Evolutionary conservation across 768 basidiomycete genomes (phyloP).

Genomic region (Boletus tomentosulus): DNA sequence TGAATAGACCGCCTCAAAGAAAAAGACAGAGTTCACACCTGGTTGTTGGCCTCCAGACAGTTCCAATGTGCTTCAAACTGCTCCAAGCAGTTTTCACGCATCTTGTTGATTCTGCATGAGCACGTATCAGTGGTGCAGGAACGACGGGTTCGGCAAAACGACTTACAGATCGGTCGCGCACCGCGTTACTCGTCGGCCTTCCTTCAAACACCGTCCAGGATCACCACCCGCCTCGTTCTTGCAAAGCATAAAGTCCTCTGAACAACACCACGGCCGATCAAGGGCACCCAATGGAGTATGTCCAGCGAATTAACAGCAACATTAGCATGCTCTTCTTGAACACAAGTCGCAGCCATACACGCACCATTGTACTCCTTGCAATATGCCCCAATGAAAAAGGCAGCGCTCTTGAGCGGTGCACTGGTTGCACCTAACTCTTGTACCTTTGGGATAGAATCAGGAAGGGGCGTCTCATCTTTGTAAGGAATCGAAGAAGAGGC

Average conservation of each 20-base stretch:
- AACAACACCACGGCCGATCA: slow-evolving; percentile 1
- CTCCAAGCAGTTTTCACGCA: slow-evolving; percentile 84
- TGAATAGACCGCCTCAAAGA: neutral
- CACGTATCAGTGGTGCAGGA: neutral
- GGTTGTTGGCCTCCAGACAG: slow-evolving; percentile 92
- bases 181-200: slow-evolving; percentile 91
- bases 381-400: slow-evolving; percentile 93
- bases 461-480: slow-evolving; percentile 63
- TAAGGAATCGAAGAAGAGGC: slow-evolving; percentile 47
- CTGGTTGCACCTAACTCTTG: slow-evolving; percentile 86
- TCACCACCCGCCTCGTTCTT: slow-evolving; percentile 81
- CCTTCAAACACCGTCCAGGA: slow-evolving; percentile 91
- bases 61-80: slow-evolving; percentile 92
- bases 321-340: slow-evolving; percentile 3
- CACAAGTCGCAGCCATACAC: slow-evolving; percentile 22
- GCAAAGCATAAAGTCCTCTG: slow-evolving; percentile 97
- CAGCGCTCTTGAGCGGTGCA: slow-evolving; percentile 91
- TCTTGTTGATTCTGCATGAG: slow-evolving; percentile 73
- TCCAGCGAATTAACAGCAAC: neutral
- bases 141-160: neutral
- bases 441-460: slow-evolving; percentile 68
- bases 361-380: slow-evolving; percentile 96
- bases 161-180: slow-evolving; percentile 92
- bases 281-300: neutral
- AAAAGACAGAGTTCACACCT: slow-evolving; percentile 51